Evolutionary conservation across 345 rosid species (phyloP), one percentile per base, ranked within the genome.

Genomic region (Gossypium ekmanianum): DNA sequence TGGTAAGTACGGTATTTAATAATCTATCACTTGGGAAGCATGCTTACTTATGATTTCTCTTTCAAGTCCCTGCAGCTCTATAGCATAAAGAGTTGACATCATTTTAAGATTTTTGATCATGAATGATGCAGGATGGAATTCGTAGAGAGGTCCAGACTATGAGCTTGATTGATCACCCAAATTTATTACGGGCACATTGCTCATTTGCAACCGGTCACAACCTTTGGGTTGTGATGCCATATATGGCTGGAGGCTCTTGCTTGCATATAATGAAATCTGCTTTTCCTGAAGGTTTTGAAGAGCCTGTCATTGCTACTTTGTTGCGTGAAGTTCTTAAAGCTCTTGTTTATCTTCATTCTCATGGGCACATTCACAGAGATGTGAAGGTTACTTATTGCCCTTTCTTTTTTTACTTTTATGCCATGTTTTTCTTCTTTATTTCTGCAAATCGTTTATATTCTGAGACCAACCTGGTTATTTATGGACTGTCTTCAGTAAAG

Each of bases 171-270:
- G 85, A 83, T 79, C 99, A 95, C 87, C 89, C 98, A 26, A 95
- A 93, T 85, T 67, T 93, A 71, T 83, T 95, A 77, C 87, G 84
- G 80, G 94, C 99, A 39, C 89, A 91, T 84, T 93, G 99, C 83
- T 95, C 99, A 72, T 95, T 95, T 79, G 89, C 94, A 41, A 16
- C 93, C 47, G 90, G 90, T 68, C 90, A 89, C 51, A 80, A 80
- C 82, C 98, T 95, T 75, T 95, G 99, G 99, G 94, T 91, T 81
- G 99, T 95, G 83, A 95, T 95, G 99, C 99, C 98, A 5, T 95
- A 91, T 88, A 95, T 95, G 99, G 91, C 91, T 68, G 97, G 97
- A 63, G 99, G 99, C 57, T 95, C 99, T 56, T 95, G 98, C 87
- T 88, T 95, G 78, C 99, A 93, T 82, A 89, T 93, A 72, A 95